phyloP scores from a whole-genome alignment of 2,329 filamentous ascomycete species.

The Onygenales sp. region DNA sequence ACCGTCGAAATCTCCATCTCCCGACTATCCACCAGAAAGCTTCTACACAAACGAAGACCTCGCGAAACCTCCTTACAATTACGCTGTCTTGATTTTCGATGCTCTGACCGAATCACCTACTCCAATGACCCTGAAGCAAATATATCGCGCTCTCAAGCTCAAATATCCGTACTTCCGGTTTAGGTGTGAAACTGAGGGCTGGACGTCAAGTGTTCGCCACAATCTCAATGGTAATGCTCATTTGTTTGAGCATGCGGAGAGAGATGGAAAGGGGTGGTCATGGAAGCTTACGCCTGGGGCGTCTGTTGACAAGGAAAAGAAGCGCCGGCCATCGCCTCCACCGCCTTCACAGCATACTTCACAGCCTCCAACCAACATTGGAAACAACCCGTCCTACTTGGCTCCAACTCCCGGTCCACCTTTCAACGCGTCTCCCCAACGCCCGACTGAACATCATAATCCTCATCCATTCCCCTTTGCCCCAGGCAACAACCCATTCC shows the following conservation, averaged over 20 bases:
- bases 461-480: constrained; percentile 2
- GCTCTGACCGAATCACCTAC: constrained; percentile 48
- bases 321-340: constrained; percentile 38
- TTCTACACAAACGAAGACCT: constrained; percentile 55
- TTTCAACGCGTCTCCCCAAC: constrained; percentile 14
- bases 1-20: constrained; percentile 50
- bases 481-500: background rate
- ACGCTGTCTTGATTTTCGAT: constrained; percentile 55
- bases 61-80: constrained; percentile 52
- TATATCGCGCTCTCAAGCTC: constrained; percentile 54
- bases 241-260: constrained; percentile 52
- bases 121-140: constrained; percentile 55
- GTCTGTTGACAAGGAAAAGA: constrained; percentile 50
- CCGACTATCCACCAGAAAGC: constrained; percentile 49
- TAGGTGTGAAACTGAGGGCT: constrained; percentile 54
- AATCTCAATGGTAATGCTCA: constrained; percentile 50
- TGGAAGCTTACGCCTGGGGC: constrained; percentile 52
- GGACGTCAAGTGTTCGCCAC: constrained; percentile 59
- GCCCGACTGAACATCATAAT: background rate
- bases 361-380: constrained; percentile 18
- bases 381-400: constrained; percentile 30
- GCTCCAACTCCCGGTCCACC: constrained; percentile 25
- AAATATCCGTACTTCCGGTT: constrained; percentile 54
- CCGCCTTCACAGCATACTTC: constrained; percentile 15
- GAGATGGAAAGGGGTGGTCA: constrained; percentile 53